Conservation (phyloP, 306 rosid genomes). For the Clitoria ternatea region DNA sequence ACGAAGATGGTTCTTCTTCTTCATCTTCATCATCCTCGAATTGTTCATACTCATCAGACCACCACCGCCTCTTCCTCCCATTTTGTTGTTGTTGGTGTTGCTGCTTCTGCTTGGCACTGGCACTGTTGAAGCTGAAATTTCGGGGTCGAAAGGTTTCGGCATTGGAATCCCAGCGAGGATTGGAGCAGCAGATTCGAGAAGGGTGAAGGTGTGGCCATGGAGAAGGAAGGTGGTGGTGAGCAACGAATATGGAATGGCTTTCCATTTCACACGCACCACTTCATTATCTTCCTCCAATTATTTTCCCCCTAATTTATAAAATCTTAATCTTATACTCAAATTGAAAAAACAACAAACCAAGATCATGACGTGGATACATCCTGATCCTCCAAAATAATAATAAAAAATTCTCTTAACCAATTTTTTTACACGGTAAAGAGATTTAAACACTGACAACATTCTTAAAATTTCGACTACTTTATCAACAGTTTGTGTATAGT, state of each 20-base stretch:
- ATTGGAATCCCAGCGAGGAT: slow-evolving; percentile 79
- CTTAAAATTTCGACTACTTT: too few species aligned
- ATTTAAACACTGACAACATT: too few species aligned
- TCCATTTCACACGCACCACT: too few species aligned
- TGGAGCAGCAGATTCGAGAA: slow-evolving; percentile 39
- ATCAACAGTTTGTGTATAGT: too few species aligned
- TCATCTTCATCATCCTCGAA: slow-evolving; percentile 29
- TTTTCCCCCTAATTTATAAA: too few species aligned
- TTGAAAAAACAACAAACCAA: too few species aligned
- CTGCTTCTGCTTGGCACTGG: slow-evolving; percentile 25
- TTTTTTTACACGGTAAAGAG: too few species aligned
- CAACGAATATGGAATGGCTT: slow-evolving; percentile 27
- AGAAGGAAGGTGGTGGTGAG: slow-evolving; percentile 3
- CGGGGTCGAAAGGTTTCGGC: slow-evolving; percentile 56
- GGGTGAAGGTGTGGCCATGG: slow-evolving; percentile 43
- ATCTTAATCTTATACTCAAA: too few species aligned
- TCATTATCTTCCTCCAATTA: too few species aligned
- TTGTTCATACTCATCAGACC: slow-evolving; percentile 58
- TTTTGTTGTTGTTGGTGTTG: slow-evolving; percentile 20
- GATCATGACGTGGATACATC: too few species aligned
- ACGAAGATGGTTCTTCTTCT: neutral
- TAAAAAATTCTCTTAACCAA: too few species aligned
- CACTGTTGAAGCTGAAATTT: slow-evolving; percentile 39
- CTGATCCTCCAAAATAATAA: too few species aligned
- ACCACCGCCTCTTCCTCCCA: slow-evolving; percentile 64